These are phyloP conservation scores for Salix koriyanagi DNA, from an alignment of 345 rosid species.

Conservation along the genomic window DNA sequence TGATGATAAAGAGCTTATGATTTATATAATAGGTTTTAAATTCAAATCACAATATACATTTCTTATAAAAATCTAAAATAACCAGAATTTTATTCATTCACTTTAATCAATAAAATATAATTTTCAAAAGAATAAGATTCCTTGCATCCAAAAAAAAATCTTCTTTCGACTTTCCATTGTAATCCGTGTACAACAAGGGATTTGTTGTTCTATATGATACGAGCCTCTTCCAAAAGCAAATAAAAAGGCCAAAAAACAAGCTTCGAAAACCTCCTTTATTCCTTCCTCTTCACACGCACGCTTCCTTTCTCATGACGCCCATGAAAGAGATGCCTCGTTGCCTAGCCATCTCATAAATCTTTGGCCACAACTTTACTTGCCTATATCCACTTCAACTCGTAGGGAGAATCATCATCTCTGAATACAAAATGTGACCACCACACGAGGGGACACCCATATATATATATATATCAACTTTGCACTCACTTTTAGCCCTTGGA, in stretches of 20 bases:
- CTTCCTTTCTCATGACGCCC: constrained; percentile 13
- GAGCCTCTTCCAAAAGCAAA: background rate
- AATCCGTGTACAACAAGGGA: constrained; percentile 13
- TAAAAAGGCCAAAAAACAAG: constrained; percentile 14
- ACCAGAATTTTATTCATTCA: accelerated
- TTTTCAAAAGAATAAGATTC: too few species aligned
- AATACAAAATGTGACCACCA: constrained; percentile 16
- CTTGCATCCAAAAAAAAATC: too few species aligned
- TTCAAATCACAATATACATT: accelerated
- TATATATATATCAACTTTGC: constrained; percentile 5
- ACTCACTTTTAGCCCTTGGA: background rate
- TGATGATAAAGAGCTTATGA: too few species aligned
- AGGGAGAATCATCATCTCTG: background rate
- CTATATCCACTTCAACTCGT: constrained; percentile 1
- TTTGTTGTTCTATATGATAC: background rate
- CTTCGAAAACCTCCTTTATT: constrained; percentile 30
- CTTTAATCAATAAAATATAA: too few species aligned
- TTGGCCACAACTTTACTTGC: background rate
- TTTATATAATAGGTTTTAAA: too few species aligned
- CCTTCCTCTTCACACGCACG: constrained; percentile 36
- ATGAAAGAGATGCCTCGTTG: constrained; percentile 3
- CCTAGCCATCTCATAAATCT: background rate
- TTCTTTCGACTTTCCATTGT: background rate
- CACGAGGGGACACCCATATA: constrained; percentile 19
- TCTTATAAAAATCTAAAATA: accelerated